These are phyloP conservation scores for Xerocomellus dryophilus DNA, from an alignment of 768 basidiomycete species.

Conservation along the genomic window DNA sequence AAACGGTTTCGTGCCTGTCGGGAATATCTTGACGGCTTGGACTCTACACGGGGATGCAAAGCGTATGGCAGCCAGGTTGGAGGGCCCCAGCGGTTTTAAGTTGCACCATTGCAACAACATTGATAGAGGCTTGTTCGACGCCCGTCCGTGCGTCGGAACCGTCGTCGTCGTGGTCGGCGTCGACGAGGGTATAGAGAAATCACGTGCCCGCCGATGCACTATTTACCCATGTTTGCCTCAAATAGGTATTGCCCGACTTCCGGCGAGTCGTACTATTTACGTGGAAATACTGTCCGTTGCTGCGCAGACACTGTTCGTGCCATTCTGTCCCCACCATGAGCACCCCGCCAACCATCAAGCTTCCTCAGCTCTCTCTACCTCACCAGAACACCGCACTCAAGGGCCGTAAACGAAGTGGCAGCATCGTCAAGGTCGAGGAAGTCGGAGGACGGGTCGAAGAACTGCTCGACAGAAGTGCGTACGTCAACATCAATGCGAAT, in stretches of 20 bases:
- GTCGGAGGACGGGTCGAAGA: slow-evolving; percentile 74
- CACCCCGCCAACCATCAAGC: slow-evolving; percentile 52
- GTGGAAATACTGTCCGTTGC: not conserved
- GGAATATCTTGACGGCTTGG: slow-evolving; percentile 66
- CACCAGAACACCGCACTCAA: slow-evolving; percentile 34
- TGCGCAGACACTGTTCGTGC: not conserved
- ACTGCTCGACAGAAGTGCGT: slow-evolving; percentile 73
- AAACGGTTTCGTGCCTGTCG: slow-evolving; percentile 64
- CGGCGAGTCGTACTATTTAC: no score
- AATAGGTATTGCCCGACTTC: not conserved
- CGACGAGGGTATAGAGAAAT: not conserved
- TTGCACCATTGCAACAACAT: slow-evolving; percentile 71
- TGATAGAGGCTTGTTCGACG: not conserved
- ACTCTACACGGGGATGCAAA: slow-evolving; percentile 67
- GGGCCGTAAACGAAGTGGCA: slow-evolving; percentile 59
- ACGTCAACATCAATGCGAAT: slow-evolving; percentile 82
- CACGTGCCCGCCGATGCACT: slow-evolving; percentile 12
- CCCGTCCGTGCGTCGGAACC: not conserved
- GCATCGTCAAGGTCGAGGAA: slow-evolving; percentile 83
- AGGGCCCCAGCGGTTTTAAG: slow-evolving; percentile 54
- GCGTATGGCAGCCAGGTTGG: slow-evolving; percentile 65
- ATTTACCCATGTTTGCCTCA: slow-evolving; percentile 18
- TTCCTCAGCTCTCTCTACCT: slow-evolving; percentile 43
- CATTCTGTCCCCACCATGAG: slow-evolving; percentile 37
- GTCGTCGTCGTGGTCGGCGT: not conserved